These are phyloP conservation scores for Citrullus amarus DNA, from an alignment of 306 rosid species.

Conservation along the genomic window DNA sequence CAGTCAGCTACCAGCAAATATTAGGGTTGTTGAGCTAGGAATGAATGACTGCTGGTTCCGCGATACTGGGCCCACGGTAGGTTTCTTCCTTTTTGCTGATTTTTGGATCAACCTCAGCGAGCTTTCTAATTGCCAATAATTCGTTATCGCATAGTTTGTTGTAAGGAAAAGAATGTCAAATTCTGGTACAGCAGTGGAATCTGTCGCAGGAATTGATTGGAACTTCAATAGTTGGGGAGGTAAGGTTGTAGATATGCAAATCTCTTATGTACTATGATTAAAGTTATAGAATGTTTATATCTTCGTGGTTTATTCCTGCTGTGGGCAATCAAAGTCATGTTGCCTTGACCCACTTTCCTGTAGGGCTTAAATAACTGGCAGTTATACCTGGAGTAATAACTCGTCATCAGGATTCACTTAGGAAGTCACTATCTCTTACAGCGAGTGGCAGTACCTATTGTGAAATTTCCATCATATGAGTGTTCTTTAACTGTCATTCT, in stretches of 20 bases:
- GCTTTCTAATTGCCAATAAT: not conserved
- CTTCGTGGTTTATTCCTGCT: not conserved
- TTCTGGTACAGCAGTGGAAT: conserved; percentile 17
- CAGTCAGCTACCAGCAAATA: conserved; percentile 38
- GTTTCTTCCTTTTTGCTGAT: conserved; percentile 15
- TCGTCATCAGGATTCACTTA: not conserved
- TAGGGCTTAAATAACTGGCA: not conserved
- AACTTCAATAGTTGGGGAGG: conserved; percentile 94
- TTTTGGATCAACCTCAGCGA: not conserved
- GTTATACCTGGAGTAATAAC: not conserved
- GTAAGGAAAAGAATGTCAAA: conserved; percentile 26
- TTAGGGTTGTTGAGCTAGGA: conserved; percentile 72
- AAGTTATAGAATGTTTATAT: not conserved
- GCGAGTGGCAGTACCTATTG: not conserved
- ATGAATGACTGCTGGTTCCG: conserved; percentile 90
- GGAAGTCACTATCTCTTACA: not conserved
- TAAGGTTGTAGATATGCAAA: conserved; percentile 12
- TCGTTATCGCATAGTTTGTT: conserved; percentile 35
- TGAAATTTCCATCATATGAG: not conserved
- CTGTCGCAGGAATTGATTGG: conserved; percentile 90
- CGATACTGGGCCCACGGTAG: conserved; percentile 75
- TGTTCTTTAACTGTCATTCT: not conserved
- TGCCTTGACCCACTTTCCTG: not conserved
- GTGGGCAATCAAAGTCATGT: not conserved
- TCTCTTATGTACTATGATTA: not conserved